Conservation (phyloP, 2,329 filamentous ascomycete genomes). For the Pezicula neosporulosa region DNA sequence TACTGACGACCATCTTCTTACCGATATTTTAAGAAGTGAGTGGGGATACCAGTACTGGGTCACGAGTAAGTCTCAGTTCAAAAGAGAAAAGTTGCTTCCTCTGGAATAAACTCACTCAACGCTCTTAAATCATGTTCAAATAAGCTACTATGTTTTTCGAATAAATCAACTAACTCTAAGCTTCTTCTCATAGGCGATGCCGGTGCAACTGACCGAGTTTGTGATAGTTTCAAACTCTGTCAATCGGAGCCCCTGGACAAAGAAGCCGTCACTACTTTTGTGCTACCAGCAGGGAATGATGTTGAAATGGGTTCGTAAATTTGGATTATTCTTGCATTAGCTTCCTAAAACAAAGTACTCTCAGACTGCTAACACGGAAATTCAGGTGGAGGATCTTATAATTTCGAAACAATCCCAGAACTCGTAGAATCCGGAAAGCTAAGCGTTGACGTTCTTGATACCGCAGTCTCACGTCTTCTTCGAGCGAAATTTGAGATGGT, state of each 20-base stretch:
- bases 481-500: constrained; percentile 61
- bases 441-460: constrained; percentile 56
- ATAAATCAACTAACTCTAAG: too few relatives aligned
- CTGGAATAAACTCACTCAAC: too few relatives aligned
- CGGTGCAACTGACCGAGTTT: constrained; percentile 67
- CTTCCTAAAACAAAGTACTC: too few relatives aligned
- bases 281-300: constrained; percentile 66
- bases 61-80: constrained; percentile 33
- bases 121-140: too few relatives aligned
- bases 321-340: too few relatives aligned
- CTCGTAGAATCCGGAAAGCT: constrained; percentile 61
- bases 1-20: constrained; percentile 62
- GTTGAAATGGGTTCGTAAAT: constrained; percentile 55
- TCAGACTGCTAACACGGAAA: too few relatives aligned
- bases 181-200: constrained; percentile 43
- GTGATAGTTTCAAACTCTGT: constrained; percentile 62
- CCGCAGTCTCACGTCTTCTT: constrained; percentile 62
- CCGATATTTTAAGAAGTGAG: constrained; percentile 64
- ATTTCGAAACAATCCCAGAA: constrained; percentile 62
- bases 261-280: constrained; percentile 59
- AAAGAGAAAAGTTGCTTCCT: too few relatives aligned
- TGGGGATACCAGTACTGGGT: constrained; percentile 72
- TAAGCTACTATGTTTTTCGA: too few relatives aligned
- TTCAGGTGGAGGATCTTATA: constrained; percentile 65
- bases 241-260: constrained; percentile 56